A percentile compares a stretch with the other conserved stretches of the same genome.
Conservation (phyloP, 106 monocot species). For the Vanilla planifolia region DNA sequence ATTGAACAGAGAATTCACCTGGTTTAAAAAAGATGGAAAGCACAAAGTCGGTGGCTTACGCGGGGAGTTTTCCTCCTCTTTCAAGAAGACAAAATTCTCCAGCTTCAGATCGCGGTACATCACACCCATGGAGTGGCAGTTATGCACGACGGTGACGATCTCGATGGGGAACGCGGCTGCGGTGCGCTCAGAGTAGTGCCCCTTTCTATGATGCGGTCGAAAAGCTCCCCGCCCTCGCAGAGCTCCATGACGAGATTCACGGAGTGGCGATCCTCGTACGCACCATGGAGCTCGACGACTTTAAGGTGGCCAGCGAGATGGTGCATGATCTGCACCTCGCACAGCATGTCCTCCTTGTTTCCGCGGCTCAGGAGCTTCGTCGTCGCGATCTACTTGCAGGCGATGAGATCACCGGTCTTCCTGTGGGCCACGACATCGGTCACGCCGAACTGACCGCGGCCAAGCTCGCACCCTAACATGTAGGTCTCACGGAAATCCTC, state of each 20-base stretch:
- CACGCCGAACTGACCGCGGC: conserved; percentile 63
- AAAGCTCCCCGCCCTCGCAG: conserved; percentile 81
- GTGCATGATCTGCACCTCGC: conserved; percentile 85
- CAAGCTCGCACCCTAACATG: conserved; percentile 56
- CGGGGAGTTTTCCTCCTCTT: conserved; percentile 34
- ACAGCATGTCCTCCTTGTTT: conserved; percentile 49
- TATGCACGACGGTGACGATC: conserved; percentile 43
- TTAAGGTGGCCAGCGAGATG: conserved; percentile 65
- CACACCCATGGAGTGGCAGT: conserved; percentile 58
- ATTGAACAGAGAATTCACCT: conserved; percentile 4
- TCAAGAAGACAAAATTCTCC: conserved; percentile 49
- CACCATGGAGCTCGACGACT: conserved; percentile 59
- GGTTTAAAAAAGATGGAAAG: conserved; percentile 51
- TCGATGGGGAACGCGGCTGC: conserved; percentile 44
- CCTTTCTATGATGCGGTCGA: conserved; percentile 62
- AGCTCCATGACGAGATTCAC: conserved; percentile 81
- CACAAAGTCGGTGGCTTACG: conserved; percentile 56
- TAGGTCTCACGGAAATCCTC: conserved; percentile 46
- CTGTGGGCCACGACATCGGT: conserved; percentile 45
- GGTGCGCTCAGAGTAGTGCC: conserved; percentile 50
- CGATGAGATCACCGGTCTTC: conserved; percentile 28
- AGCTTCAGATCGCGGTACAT: conserved; percentile 57
- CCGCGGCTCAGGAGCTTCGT: conserved; percentile 42
- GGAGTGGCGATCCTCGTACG: conserved; percentile 63
- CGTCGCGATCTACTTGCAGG: conserved; percentile 69